phyloP scores from a whole-genome alignment of 805 yeast genomes.

The Candida vaughaniae region DNA sequence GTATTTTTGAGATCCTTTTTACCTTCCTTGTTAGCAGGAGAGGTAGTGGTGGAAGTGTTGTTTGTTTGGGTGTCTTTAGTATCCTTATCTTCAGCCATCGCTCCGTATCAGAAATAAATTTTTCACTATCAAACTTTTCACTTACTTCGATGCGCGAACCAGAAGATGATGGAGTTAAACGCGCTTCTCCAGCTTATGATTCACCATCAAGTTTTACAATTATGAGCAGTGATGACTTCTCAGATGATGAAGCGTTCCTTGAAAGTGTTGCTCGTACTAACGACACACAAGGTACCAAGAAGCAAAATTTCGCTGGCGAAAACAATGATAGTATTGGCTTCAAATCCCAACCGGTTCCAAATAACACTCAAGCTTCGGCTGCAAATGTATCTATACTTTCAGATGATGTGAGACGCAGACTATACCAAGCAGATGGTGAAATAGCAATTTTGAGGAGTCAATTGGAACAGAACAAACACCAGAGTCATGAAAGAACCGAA shows the following conservation, averaged over 20 bases:
- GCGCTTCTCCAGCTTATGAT: no score
- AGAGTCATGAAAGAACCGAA: constrained; percentile 37
- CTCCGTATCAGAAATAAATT: no score
- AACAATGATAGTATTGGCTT: no score
- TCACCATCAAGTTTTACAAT: no score
- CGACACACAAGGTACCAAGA: background rate
- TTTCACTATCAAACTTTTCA: no score
- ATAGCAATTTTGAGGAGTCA: constrained; percentile 73
- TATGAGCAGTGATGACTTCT: constrained; percentile 4
- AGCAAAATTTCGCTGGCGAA: no score
- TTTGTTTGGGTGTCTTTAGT: constrained; percentile 1
- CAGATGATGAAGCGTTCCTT: constrained; percentile 15
- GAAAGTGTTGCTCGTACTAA: no score
- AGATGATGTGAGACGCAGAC: constrained; percentile 23
- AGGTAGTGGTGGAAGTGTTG: background rate
- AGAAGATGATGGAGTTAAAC: background rate
- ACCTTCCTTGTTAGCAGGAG: background rate
- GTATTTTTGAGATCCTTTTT: background rate
- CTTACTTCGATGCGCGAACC: background rate
- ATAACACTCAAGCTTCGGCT: no score
- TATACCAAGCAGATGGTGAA: constrained; percentile 66
- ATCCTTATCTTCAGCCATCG: background rate
- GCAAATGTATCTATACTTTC: no score
- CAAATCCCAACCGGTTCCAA: no score
- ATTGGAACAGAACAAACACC: constrained; percentile 45